Conservation (phyloP, 345 rosid species). For the Pelargonium nanum region DNA sequence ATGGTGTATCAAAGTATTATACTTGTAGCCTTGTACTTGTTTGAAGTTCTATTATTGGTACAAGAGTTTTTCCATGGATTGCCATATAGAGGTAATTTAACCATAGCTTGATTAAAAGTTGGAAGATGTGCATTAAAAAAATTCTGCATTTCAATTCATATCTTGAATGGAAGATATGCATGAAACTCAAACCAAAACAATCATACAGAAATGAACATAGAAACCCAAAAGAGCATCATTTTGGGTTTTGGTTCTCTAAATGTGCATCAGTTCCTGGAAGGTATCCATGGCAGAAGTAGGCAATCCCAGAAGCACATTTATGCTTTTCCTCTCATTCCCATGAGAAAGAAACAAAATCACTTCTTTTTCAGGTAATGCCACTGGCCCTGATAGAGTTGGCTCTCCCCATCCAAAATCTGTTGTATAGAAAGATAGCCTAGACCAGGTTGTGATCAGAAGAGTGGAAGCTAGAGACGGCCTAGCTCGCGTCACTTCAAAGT, state of each 20-base stretch:
- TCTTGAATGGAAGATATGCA: too few relatives aligned
- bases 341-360: conserved; percentile 73
- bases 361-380: conserved; percentile 85
- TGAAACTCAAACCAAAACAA: not conserved
- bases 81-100: too few relatives aligned
- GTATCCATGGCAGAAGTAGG: conserved; percentile 69
- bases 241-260: conserved; percentile 15
- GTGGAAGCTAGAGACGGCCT: conserved; percentile 83
- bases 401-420: conserved; percentile 95
- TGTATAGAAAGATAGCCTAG: conserved; percentile 61
- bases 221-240: not conserved
- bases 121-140: too few relatives aligned
- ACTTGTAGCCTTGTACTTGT: too few relatives aligned
- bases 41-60: too few relatives aligned
- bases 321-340: conserved; percentile 69
- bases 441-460: conserved; percentile 83
- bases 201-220: not conserved
- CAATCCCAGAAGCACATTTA: conserved; percentile 79
- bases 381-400: conserved; percentile 74
- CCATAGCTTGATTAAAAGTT: too few relatives aligned
- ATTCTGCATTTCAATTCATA: too few relatives aligned
- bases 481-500: conserved; percentile 70
- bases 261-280: conserved; percentile 46
- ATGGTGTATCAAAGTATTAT: too few relatives aligned
- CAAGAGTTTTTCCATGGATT: too few relatives aligned